Percentiles rank a stretch among this genome's conserved stretches.
phyloP scores from a whole-genome alignment of 2,329 filamentous ascomycete genomes.

The Colletotrichum graminicola region DNA sequence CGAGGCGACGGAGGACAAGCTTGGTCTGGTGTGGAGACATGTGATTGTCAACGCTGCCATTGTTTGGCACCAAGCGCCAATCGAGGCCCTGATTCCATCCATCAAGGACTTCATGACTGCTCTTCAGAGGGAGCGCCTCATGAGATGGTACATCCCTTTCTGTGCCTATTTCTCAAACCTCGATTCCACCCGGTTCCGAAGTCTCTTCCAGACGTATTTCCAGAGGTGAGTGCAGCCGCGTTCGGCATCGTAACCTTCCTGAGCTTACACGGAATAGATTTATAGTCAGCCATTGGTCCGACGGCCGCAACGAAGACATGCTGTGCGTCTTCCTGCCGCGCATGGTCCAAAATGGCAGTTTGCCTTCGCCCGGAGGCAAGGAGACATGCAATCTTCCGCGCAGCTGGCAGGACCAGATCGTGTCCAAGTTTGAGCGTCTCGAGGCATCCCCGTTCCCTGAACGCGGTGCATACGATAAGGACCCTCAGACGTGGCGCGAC shows the following conservation, averaged over 20 bases:
- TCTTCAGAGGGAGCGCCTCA: conserved; percentile 74
- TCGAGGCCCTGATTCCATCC: conserved; percentile 81
- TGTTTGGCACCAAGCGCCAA: conserved; percentile 79
- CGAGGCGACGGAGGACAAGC: conserved; percentile 52
- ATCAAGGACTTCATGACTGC: conserved; percentile 74
- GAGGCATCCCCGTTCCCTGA: conserved; percentile 75
- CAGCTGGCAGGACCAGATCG: conserved; percentile 80
- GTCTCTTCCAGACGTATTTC: conserved; percentile 83
- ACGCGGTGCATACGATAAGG: conserved; percentile 71
- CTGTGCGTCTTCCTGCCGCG: conserved; percentile 77
- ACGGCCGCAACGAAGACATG: conserved; percentile 73
- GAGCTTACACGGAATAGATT: conserved; percentile 67
- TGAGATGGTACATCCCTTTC: conserved; percentile 84
- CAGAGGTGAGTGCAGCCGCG: conserved; percentile 72
- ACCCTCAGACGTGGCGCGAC: conserved; percentile 71
- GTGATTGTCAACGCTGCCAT: conserved; percentile 72
- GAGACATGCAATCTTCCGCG: conserved; percentile 71
- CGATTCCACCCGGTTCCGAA: conserved; percentile 79
- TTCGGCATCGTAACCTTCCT: neutral
- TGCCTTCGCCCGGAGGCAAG: conserved; percentile 65
- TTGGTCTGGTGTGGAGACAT: conserved; percentile 66
- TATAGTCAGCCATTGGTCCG: conserved; percentile 79
- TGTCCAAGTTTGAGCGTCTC: conserved; percentile 75
- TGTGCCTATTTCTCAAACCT: conserved; percentile 85
- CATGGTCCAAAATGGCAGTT: conserved; percentile 68